Evolutionary conservation across 305 asterid genomes (phyloP), one percentile per base, ranked within the genome.

Genomic region (Petunia hybrid): DNA sequence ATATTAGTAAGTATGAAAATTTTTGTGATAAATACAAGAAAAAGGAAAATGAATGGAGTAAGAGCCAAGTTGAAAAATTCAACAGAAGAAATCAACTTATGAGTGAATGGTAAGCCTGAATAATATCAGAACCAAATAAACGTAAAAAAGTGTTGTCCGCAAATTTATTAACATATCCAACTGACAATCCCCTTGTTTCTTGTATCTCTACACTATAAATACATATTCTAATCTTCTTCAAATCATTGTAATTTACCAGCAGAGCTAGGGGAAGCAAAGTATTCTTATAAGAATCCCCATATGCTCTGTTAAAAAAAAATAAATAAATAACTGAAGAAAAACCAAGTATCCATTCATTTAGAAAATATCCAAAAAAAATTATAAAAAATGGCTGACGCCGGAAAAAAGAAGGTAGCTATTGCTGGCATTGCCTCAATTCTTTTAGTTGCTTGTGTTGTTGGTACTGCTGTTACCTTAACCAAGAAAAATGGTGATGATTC

Each of bases 391-490:
- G 66, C 45, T 0, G 77, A 79, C 1, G 67, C 80, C 2, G 46
- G 67, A 74, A 81, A 53, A 16, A 74, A 39, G 40, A 81, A 81
- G 41, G 46, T 74, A 22, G 76, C 10, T 12, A 56, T 73, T 48
- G 76, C 76, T 31, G 80, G 84, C 22, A 36, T 81, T 51, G 80
- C 84, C 31, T 81, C 80, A 41, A 16, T 73, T 61, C 60, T 81
- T 31, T 5, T 81, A 57, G 80, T 81, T 1, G 84, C 84, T 1
- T 71, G 79, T 67, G 59, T 81, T 16, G 65, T 74, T 63, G 75
- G 64, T 5, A 14, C 65, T 57, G 59, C 76, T 5, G 76, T 74
- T 57, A 71, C 80, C 8, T 4, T 74, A 41, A 10, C 59, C 2
- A 68, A 42, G 7, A 69, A 56, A 8, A 36, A 5, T 2, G 51